Base-by-base conservation (phyloP, 2,329 filamentous ascomycete species). In the Pleomassaria siparia region DNA sequence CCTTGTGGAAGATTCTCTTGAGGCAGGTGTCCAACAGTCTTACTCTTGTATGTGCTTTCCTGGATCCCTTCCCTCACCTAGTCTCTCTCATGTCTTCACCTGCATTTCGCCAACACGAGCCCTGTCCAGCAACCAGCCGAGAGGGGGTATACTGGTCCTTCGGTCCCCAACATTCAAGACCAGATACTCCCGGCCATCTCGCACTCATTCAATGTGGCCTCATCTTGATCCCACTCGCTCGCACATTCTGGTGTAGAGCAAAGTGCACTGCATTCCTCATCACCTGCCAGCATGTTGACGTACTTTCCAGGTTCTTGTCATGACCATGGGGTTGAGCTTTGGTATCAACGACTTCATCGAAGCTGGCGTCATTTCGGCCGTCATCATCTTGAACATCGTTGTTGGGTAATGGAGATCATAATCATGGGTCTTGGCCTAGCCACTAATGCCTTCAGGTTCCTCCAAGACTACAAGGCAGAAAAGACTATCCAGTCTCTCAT, bases 21-120 rank as follows among this genome's bases (percentile, higher is more conserved):
- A 86, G 85, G 66, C 86, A 89, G 75, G 80, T 89, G 59, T 87
- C 86, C 56, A 89, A 89, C 74, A 87, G 85, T 74, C 76, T 89
- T 72, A 89, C 86, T 55, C 77, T 87, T 66, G 84, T 78, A 71
- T 59, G 72, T 64, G 16, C 43, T 44, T 35, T 36, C 32, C 36
- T 26, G 36, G 21, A 20, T 36, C 35, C 47, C 40, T 40, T 29
- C 52, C 15, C 47, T 41, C 12, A 7, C 12, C 12, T 28, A 12
- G 25, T 28, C 25, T n/a, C 25, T 28, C 12, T 8, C 25, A 28
- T 28, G 25, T 28, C 8, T 49, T 48, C 35, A 33, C 29, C 20
- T 25, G 40, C 16, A 37, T 24, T 39, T 46, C 35, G 35, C 36
- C 44, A 44, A 51, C 36, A 46, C 36, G 43, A 37, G 21, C 55